phyloP scores from a whole-genome alignment of 2,329 filamentous ascomycete species.

The Diaporthe aspalathi region DNA sequence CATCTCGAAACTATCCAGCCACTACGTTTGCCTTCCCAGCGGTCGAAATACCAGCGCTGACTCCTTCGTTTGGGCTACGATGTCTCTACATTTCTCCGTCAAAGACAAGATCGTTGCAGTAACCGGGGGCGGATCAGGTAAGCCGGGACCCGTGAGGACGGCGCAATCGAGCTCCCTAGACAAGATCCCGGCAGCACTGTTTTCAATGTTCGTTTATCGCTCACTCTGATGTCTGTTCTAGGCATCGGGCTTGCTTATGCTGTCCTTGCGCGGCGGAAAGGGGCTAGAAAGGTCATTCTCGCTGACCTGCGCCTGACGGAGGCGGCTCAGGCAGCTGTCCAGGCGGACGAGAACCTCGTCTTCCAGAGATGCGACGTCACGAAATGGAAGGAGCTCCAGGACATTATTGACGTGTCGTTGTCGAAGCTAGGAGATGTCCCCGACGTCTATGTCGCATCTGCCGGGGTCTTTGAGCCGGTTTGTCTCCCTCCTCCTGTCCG shows the following conservation, averaged over 20 bases:
- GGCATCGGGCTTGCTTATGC: constrained; percentile 21
- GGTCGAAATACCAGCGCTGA: not conserved
- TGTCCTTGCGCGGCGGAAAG: constrained; percentile 3
- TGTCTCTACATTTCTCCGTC: not conserved
- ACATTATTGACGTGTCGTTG: not conserved
- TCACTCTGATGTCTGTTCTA: not conserved
- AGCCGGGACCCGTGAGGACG: not conserved
- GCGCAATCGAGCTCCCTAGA: not conserved
- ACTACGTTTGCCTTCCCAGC: not conserved
- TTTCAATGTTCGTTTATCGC: not conserved
- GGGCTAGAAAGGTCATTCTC: constrained; percentile 12
- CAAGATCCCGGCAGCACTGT: not conserved
- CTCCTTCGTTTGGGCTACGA: not conserved
- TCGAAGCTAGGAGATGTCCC: constrained; percentile 1
- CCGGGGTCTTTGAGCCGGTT: constrained; percentile 22
- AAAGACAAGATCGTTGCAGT: not conserved
- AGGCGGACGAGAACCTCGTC: not conserved
- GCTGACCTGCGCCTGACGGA: constrained; percentile 12
- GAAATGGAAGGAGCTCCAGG: constrained; percentile 18
- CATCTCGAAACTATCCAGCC: not conserved
- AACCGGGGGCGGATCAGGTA: no score
- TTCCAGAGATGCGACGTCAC: constrained; percentile 18
- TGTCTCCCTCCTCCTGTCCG: not conserved
- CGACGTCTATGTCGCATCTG: constrained; percentile 9
- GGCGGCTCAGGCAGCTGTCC: not conserved